phyloP scores from a whole-genome alignment of 768 basidiomycete genomes.

The Phlebiopsis flavidoalba region DNA sequence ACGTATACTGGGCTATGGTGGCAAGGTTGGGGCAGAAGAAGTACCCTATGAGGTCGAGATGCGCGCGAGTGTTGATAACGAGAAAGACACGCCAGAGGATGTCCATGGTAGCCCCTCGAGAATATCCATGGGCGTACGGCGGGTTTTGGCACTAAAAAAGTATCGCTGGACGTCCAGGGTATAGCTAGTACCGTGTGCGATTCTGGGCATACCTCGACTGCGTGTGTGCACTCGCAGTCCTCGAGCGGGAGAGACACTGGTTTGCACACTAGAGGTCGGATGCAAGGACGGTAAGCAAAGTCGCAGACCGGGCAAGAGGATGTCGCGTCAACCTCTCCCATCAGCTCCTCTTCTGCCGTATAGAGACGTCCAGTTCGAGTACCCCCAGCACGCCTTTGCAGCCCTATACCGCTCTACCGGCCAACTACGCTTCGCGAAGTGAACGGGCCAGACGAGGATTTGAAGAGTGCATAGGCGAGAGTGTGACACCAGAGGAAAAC shows the following conservation, averaged over 20 bases:
- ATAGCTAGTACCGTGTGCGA: conserved; percentile 66
- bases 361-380: neutral
- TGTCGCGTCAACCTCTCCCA: neutral
- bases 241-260: conserved; percentile 50
- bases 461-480: conserved; percentile 23
- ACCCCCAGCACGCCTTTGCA: neutral
- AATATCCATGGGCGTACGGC: conserved; percentile 58
- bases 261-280: conserved; percentile 46
- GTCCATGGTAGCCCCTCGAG: conserved; percentile 47
- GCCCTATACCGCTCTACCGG: neutral
- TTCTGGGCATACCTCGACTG: conserved; percentile 47
- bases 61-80: conserved; percentile 66
- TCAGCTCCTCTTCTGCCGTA: neutral
- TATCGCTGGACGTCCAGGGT: conserved; percentile 63
- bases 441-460: neutral
- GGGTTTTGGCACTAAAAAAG: conserved; percentile 60
- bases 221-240: conserved; percentile 67
- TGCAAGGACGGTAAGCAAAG: conserved; percentile 1
- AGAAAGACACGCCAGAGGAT: conserved; percentile 86
- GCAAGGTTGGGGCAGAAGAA: conserved; percentile 97
- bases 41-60: conserved; percentile 92
- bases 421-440: neutral
- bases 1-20: conserved; percentile 80
- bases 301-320: neutral
- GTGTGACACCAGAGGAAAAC: conserved; percentile 62